Evolutionary conservation across 768 basidiomycete genomes (phyloP), one percentile per base, ranked within the genome.

Genomic region (Leccinum sublutescens): DNA sequence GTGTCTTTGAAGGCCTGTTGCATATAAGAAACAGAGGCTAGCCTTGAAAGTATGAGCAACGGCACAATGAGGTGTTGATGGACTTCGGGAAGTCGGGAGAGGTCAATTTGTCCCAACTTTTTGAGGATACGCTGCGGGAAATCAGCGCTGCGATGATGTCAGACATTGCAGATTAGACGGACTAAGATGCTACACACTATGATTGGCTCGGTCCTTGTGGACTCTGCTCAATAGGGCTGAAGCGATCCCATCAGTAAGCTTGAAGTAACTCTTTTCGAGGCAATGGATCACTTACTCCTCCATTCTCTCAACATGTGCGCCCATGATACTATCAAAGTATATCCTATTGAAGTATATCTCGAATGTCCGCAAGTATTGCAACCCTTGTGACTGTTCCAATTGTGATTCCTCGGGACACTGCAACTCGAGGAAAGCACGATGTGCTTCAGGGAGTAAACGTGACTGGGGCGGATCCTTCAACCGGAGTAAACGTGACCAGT

Each of bases 371-470:
- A 40, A 58, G 25, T 52, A 58, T 27, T 58, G 51, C 5, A 48
- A 6, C n/a, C 33, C 50, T 9, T 57, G 21, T 4, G 8, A 21
- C 23, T 4, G 2, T 5, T 52, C 43, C 12, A 53, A 36, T 17
- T 53, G 48, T 1, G 38, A 48, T 8, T 53, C 43, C 34, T 58
- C 57, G 3, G 31, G 17, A 45, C 51, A 58, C 31, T 48, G 12
- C n/a, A 58, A n/a, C 33, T 36, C 33, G 27, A 52, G 43, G 23
- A 58, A 58, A 15, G 27, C 43, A 25, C 45, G 57, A 47, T 34
- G n/a, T 47, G 51, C 57, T 27, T 58, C 57, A 23, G 51, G 19
- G 23, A 58, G 45, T 25, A 58, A 58, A 52, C 33, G 43, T 23
- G 47, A 45, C n/a, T n/a, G 51, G 33, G 14, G 21, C 23, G 57